Evolutionary conservation across 2,329 filamentous ascomycete genomes (phyloP), one percentile per base, ranked within the genome.

Genomic region (Moelleriella libera): DNA sequence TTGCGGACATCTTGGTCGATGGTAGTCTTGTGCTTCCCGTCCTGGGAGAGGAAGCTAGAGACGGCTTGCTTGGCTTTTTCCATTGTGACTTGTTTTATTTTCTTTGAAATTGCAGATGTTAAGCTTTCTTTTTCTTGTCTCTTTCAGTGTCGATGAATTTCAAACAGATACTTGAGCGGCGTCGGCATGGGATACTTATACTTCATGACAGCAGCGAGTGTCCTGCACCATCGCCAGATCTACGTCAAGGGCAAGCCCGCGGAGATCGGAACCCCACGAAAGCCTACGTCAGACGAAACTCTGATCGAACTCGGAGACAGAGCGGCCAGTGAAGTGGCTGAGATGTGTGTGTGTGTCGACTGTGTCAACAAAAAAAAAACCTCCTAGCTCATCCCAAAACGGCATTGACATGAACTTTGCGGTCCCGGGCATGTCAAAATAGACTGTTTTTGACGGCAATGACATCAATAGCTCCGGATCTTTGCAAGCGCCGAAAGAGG

Each of bases 11-110:
- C 72, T 63, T 85, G 78, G 51, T 85, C 76, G 4, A 87, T 78
- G 11, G 76, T 81, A n/a, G 82, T 86, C 57, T 82, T 77, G 55
- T 84, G 74, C 52, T 84, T 75, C 49, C 80, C 80, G 48, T 76
- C 68, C 55, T 74, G 72, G 59, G 63, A 68, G 55, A 82, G 71
- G 66, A 85, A 81, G 58, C 73, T 72, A 44, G 66, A 65, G 56
- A 85, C 72, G 50, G 74, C 75, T 57, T 71, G 68, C 68, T 80
- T 83, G 40, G 80, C 78, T 59, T 77, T 78, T 12, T 84, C 72
- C 80, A 84, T 82, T 54, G 29, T 71, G 30, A 14, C 12, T 45
- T 28, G 14, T 2, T 11, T 41, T 37, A 12, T 7, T 12, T 21
- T 2, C 2, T 41, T 41, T 41, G 40, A 41, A 11, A n/a, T 41